A percentile compares a stretch with the other conserved stretches of the same genome.
Evolutionary conservation across 495 filamentous ascomycete species (phyloP).

Genomic region (Cercophora scortea): DNA sequence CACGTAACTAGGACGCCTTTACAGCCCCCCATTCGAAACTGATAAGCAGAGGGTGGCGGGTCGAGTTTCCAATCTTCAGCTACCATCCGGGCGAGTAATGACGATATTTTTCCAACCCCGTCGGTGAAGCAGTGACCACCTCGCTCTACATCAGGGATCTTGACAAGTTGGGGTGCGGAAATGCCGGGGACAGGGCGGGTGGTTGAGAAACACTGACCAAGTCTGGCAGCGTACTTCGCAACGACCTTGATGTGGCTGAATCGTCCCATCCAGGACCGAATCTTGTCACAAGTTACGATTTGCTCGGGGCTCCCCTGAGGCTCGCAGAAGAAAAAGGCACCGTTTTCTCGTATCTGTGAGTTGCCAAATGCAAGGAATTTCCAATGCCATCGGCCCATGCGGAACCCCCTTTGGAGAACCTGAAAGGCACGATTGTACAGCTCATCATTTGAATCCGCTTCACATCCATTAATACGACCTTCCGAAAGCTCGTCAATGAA

Average conservation of each 20-base stretch:
- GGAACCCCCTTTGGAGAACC: slow-evolving; percentile 69
- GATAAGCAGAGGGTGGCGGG: slow-evolving; percentile 67
- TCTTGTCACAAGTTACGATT: slow-evolving; percentile 56
- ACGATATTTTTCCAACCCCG: slow-evolving; percentile 88
- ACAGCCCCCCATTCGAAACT: slow-evolving; percentile 85
- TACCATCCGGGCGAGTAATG: slow-evolving; percentile 62
- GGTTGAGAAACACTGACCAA: slow-evolving; percentile 95
- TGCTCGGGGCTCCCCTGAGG: slow-evolving; percentile 40
- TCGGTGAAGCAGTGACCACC: slow-evolving; percentile 74
- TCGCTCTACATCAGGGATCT: slow-evolving; percentile 56
- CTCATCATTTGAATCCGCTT: slow-evolving; percentile 51
- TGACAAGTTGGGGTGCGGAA: slow-evolving; percentile 31
- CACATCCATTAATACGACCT: slow-evolving; percentile 37
- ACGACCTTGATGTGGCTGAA: slow-evolving; percentile 70
- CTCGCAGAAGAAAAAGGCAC: slow-evolving; percentile 74
- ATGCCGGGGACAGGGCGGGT: slow-evolving; percentile 58
- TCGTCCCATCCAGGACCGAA: slow-evolving; percentile 86
- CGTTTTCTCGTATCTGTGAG: slow-evolving; percentile 88
- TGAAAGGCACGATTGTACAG: slow-evolving; percentile 67
- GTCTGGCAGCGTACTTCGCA: slow-evolving; percentile 76
- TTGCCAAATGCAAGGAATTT: slow-evolving; percentile 93
- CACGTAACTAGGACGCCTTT: slow-evolving; percentile 81
- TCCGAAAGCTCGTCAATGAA: slow-evolving; percentile 72
- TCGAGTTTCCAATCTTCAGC: slow-evolving; percentile 53
- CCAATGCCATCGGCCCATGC: slow-evolving; percentile 71